These are phyloP conservation scores for Leccinum uliginosum DNA, from an alignment of 768 basidiomycete species.

Conservation along the genomic window DNA sequence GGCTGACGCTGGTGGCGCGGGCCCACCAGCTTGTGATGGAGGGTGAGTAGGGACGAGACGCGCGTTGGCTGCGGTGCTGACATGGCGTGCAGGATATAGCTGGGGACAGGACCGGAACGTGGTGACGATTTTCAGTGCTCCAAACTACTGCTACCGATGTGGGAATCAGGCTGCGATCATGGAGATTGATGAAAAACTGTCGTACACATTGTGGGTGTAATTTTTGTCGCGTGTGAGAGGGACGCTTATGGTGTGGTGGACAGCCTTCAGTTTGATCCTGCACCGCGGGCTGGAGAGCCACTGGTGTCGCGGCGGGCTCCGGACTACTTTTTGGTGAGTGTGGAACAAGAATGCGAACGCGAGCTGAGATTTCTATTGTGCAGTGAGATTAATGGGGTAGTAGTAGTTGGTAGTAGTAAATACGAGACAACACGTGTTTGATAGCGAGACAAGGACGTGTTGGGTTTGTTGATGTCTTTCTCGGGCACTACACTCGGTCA, in stretches of 20 bases:
- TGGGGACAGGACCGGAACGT: slow-evolving; percentile 99
- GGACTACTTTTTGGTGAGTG: slow-evolving; percentile 85
- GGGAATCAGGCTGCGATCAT: slow-evolving; percentile 99
- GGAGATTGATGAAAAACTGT: slow-evolving; percentile 99
- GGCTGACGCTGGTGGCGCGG: slow-evolving; percentile 89
- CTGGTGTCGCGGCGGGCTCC: slow-evolving; percentile 94
- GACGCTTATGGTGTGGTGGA: neutral
- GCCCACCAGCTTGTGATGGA: slow-evolving; percentile 98
- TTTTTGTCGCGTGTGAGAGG: slow-evolving; percentile 1
- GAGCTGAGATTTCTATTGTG: slow-evolving; percentile 14
- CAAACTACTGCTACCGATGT: slow-evolving; percentile 99
- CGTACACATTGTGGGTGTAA: slow-evolving; percentile 79
- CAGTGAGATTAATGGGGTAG: slow-evolving; percentile 5
- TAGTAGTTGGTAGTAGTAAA: slow-evolving; percentile 22
- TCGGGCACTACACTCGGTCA: slow-evolving; percentile 77
- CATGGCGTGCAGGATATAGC: slow-evolving; percentile 60
- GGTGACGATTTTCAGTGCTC: slow-evolving; percentile 98
- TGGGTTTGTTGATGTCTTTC: slow-evolving; percentile 68
- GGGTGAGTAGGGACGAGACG: slow-evolving; percentile 48
- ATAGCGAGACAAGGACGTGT: slow-evolving; percentile 20
- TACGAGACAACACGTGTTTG: slow-evolving; percentile 20
- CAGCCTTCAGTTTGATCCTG: slow-evolving; percentile 99
- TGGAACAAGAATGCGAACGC: slow-evolving; percentile 34
- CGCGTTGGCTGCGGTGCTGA: slow-evolving; percentile 5
- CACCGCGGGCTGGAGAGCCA: slow-evolving; percentile 97